Evolutionary conservation across 2,329 filamentous ascomycete genomes (phyloP).

Genomic region (Alternaria tenuissima): DNA sequence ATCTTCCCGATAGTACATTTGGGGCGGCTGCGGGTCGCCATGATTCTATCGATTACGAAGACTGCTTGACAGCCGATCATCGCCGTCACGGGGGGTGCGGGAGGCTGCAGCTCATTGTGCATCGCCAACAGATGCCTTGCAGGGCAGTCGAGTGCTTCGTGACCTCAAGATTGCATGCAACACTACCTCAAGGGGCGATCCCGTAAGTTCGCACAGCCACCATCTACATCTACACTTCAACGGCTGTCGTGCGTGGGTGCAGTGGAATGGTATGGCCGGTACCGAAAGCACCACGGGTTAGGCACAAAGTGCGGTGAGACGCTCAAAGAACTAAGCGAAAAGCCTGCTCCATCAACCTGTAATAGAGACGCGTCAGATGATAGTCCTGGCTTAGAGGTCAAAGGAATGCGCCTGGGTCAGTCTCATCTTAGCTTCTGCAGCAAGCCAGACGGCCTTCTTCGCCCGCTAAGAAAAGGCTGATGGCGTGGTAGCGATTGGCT

Average conservation of each 20-base stretch:
- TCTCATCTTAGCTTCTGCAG: slow-evolving; percentile 40
- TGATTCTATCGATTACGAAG: slow-evolving; percentile 35
- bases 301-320: slow-evolving; percentile 35
- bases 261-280: slow-evolving; percentile 40
- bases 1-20: slow-evolving; percentile 39
- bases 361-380: slow-evolving; percentile 46
- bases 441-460: slow-evolving; percentile 30
- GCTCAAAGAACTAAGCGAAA: slow-evolving; percentile 35
- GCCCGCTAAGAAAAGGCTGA: slow-evolving; percentile 21
- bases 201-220: slow-evolving; percentile 46
- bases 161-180: slow-evolving; percentile 38
- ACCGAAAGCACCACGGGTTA: slow-evolving; percentile 28
- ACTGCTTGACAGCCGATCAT: slow-evolving; percentile 41
- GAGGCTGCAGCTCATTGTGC: slow-evolving; percentile 48
- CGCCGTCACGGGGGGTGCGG: slow-evolving; percentile 44
- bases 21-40: slow-evolving; percentile 48
- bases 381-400: slow-evolving; percentile 30
- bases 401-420: slow-evolving; percentile 28
- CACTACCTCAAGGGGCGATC: slow-evolving; percentile 31
- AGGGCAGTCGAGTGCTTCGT: slow-evolving; percentile 42
- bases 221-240: slow-evolving; percentile 46
- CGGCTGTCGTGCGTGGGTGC: slow-evolving; percentile 46
- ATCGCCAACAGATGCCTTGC: slow-evolving; percentile 43
- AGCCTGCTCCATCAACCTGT: slow-evolving; percentile 36
- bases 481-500: slow-evolving; percentile 29